Conservation (phyloP, 2,329 filamentous ascomycete genomes). For the Phyllosticta citriasiana region DNA sequence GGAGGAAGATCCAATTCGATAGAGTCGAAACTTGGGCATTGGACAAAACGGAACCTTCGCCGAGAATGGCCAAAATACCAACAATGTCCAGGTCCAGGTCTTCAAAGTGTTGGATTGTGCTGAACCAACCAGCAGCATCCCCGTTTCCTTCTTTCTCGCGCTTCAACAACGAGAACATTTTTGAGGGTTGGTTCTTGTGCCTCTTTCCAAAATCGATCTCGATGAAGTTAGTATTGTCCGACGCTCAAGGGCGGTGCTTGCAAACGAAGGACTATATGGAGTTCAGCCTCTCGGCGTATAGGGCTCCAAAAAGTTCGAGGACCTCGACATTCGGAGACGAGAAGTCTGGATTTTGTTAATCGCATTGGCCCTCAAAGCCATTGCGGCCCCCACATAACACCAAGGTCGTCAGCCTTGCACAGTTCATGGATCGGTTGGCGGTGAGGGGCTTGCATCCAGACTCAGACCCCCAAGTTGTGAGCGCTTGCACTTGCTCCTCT, state of each 20-base stretch:
- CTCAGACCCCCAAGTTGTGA: too few species aligned
- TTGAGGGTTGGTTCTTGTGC: too few species aligned
- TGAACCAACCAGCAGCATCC: neutral
- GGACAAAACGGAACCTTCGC: slow-evolving; percentile 40
- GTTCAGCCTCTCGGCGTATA: neutral
- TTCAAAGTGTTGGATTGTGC: slow-evolving; percentile 7
- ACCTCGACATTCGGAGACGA: neutral
- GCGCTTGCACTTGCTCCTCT: too few species aligned
- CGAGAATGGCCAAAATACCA: slow-evolving; percentile 45
- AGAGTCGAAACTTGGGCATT: slow-evolving; percentile 42
- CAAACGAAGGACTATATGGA: neutral
- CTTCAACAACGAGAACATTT: neutral
- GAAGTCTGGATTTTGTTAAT: neutral
- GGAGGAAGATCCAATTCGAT: slow-evolving; percentile 39
- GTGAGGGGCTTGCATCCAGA: neutral
- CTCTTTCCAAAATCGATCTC: too few species aligned
- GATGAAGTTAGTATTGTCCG: neutral
- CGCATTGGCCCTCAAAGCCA: neutral
- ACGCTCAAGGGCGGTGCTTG: neutral
- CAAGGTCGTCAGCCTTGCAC: neutral
- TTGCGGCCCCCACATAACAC: neutral
- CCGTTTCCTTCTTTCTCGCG: neutral
- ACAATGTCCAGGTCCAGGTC: slow-evolving; percentile 45
- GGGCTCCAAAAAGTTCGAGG: neutral
- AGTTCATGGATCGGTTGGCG: neutral